Evolutionary conservation across 495 filamentous ascomycete genomes (phyloP), one percentile per base, ranked within the genome.

Genomic region (Tuber melanosporum): DNA sequence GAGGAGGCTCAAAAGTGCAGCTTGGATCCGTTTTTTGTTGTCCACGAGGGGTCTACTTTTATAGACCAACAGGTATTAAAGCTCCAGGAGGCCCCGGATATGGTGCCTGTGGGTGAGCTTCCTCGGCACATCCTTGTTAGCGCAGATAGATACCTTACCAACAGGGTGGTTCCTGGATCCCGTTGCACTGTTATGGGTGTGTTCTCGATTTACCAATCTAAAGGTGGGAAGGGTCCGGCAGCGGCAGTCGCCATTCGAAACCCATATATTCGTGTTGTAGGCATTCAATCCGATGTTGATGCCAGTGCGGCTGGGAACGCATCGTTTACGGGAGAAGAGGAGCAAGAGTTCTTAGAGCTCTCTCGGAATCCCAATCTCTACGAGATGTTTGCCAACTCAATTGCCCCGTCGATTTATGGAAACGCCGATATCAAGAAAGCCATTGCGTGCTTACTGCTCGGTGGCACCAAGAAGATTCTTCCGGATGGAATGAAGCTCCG

Each of bases 21-120:
- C 1, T 86, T 98, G 78, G 95, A 99, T 82, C 96, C 96, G 9
- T 99, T 97, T 83, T 94, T 95, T 77, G 91, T 99, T 46, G 87
- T 95, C 14, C 96, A 99, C 84, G 96, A 98, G 84, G 94, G 92
- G 82, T 96, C 92, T 77, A 90, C 91, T 77, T 99, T 99, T 84
- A 94, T 98, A 82, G 96, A 99, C 82, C 96, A 98, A 81, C 96
- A 99, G 83, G 93, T 98, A 70, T 91, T 99, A 81, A 99, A 99
- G 85, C 89, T 99, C 12, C 96, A 99, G 84, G 96, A 99, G 85
- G 96, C 96, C 19, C 96, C 96, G 9, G 96, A 99, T 83, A 94
- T 98, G 83, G 95, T 99, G 0, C 96, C 96, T 2, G 96, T 99
- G 1, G 96, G 96, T 84, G 96, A 99, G 84, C 87, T 99, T 42